phyloP scores from a whole-genome alignment of 2,329 filamentous ascomycete genomes.

The Intubia oerlemansii region DNA sequence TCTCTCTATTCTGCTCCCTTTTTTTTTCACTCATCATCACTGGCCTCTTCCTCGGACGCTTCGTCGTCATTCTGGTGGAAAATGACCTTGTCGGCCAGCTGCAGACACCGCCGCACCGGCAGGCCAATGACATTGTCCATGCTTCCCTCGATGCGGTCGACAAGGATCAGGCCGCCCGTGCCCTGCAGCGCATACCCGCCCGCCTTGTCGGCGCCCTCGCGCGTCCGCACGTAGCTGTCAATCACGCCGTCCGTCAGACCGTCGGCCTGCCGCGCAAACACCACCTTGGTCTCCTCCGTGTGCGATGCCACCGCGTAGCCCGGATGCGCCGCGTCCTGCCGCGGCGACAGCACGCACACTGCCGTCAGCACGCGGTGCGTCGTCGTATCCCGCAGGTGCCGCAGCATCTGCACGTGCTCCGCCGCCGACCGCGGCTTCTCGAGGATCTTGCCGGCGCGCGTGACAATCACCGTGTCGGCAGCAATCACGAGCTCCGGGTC shows the following conservation, averaged over 20 bases:
- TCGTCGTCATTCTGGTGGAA: conserved; percentile 49
- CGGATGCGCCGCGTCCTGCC: conserved; percentile 59
- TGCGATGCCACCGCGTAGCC: conserved; percentile 66
- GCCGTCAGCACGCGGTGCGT: conserved; percentile 73
- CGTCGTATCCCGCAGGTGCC: conserved; percentile 53
- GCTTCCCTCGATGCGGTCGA: conserved; percentile 74
- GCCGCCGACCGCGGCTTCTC: conserved; percentile 76
- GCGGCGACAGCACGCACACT: conserved; percentile 62
- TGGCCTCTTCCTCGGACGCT: conserved; percentile 21
- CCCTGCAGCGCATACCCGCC: conserved; percentile 93
- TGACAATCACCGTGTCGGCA: conserved; percentile 79
- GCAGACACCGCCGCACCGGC: conserved; percentile 57
- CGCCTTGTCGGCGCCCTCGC: conserved; percentile 89
- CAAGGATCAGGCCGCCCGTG: conserved; percentile 61
- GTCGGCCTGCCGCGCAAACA: conserved; percentile 46
- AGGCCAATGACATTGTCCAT: conserved; percentile 91
- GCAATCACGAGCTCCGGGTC: conserved; percentile 76
- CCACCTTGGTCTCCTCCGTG: conserved; percentile 83
- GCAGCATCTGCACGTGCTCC: conserved; percentile 70
- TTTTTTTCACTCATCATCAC: too few species aligned
- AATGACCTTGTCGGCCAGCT: conserved; percentile 74
- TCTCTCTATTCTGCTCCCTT: too few species aligned
- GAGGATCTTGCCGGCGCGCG: conserved; percentile 51
- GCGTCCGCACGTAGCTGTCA: conserved; percentile 54
- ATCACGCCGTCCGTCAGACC: conserved; percentile 60